phyloP scores from a whole-genome alignment of 1,284 basidiomycete genomes.

The Neotropicomus parvogracilis region DNA sequence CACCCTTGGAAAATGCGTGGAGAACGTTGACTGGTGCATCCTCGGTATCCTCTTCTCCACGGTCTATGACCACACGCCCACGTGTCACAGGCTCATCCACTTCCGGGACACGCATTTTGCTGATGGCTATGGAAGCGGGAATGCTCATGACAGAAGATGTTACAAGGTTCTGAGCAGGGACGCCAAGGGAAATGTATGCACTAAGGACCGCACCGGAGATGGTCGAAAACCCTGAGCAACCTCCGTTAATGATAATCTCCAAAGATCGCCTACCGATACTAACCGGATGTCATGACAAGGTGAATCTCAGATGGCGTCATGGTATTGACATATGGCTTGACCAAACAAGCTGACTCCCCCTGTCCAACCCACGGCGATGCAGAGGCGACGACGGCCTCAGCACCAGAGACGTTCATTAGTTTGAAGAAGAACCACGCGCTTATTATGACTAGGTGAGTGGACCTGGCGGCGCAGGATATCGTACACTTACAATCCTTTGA shows the following conservation, averaged over 20 bases:
- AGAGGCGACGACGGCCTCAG: constrained; percentile 88
- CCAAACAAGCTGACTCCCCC: constrained; percentile 82
- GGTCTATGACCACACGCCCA: constrained; percentile 75
- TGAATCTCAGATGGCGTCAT: constrained; percentile 91
- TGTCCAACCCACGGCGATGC: constrained; percentile 91
- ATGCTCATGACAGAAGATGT: constrained; percentile 94
- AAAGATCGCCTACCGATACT: constrained; percentile 14
- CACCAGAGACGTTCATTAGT: constrained; percentile 81
- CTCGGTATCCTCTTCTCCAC: constrained; percentile 57
- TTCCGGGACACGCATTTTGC: constrained; percentile 84
- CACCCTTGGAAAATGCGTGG: constrained; percentile 87
- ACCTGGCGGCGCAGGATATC: neutral
- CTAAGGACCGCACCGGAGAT: constrained; percentile 87
- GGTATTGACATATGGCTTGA: constrained; percentile 80
- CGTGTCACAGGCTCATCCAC: constrained; percentile 81
- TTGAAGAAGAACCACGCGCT: constrained; percentile 94
- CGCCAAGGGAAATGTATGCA: constrained; percentile 82
- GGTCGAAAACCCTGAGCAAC: constrained; percentile 66
- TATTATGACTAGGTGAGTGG: constrained; percentile 4
- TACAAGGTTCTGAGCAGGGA: constrained; percentile 79
- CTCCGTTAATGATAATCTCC: constrained; percentile 3
- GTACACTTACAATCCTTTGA: constrained; percentile 68
- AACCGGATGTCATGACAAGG: constrained; percentile 85
- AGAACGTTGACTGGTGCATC: constrained; percentile 68
- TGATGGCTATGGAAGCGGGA: constrained; percentile 88